Base-by-base conservation (phyloP, 805 yeast species). In the Cyberlindnera xylosilytica region DNA sequence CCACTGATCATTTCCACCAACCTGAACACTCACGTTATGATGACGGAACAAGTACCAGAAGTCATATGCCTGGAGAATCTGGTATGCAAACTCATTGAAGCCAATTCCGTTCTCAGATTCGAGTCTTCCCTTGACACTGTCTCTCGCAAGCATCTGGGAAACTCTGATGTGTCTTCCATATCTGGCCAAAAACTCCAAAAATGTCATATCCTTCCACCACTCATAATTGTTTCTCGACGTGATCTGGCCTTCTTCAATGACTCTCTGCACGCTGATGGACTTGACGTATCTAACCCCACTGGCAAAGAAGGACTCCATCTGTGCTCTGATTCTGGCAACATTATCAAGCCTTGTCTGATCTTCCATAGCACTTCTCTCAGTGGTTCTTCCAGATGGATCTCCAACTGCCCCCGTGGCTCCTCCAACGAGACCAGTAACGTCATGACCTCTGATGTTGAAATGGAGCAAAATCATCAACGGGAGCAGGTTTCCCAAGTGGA, bases 1-100 rank as follows among this genome's bases (percentile, higher is more conserved):
- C 89, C 97, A 93, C 64, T 93, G 99, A 61, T 93, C 99, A 58
- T 86, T 89, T 6, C 99, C 99, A 19, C 99, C 99, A 27, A 86
- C 81, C 66, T 93, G 98, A 12, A 89, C 64, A 33, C 72, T 70
- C 33, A 90, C 90, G 4, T 69, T 63, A 28, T 76, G 64, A 13
- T 74, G 60, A 29, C 72, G 73, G 66, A 78, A 79, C 44, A 93
- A 65, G 58, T 90, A 88, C 73, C 83, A 88, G 58, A 88, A 93
- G 60, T 93, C 99, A 61, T 78, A 93, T 0, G 97, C 98, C 63
- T 93, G 99, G 42, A 93, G 66, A 16, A 91, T 69, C 58, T 93
- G 99, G 62, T 93, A 93, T 1, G 96, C 76, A 60, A 93, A 93
- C 64, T 93, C 99, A 57, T 91, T 89, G 64, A 84, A 93, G 0